These are phyloP conservation scores for Streptanthus diversifolius DNA, from an alignment of 345 rosid genomes.

Conservation along the genomic window DNA sequence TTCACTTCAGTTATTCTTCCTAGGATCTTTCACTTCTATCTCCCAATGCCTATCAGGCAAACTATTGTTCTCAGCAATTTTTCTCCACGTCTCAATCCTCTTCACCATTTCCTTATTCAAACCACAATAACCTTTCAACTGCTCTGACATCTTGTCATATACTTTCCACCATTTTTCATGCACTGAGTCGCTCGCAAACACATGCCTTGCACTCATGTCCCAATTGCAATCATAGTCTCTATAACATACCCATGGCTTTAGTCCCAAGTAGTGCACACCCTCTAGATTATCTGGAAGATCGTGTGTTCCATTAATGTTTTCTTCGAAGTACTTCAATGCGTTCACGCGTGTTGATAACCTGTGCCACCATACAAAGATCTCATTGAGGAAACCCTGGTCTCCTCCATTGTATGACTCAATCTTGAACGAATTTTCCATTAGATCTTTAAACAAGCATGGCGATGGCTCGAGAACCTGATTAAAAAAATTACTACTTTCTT, in stretches of 20 bases:
- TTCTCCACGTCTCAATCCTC: constrained; percentile 62
- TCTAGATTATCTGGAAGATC: constrained; percentile 9
- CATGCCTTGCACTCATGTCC: constrained; percentile 39
- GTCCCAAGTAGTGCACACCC: constrained; percentile 66
- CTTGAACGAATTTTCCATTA: constrained; percentile 43
- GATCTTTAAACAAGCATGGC: constrained; percentile 48
- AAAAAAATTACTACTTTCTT: not conserved
- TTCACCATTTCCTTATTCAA: constrained; percentile 37
- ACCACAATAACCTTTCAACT: constrained; percentile 54
- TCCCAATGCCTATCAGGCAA: constrained; percentile 64
- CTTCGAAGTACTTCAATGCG: constrained; percentile 45
- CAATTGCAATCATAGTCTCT: constrained; percentile 91
- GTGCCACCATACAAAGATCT: constrained; percentile 86
- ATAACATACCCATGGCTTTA: constrained; percentile 93
- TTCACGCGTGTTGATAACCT: constrained; percentile 55
- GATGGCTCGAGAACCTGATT: constrained; percentile 68
- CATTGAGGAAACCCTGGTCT: constrained; percentile 85
- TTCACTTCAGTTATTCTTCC: constrained; percentile 37
- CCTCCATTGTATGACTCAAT: constrained; percentile 73
- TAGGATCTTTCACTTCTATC: constrained; percentile 52
- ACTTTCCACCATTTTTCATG: constrained; percentile 70
- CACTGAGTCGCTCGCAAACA: constrained; percentile 66
- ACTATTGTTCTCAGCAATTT: constrained; percentile 38
- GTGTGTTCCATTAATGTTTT: not conserved
- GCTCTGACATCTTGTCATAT: constrained; percentile 55